A percentile compares a stretch with the other conserved stretches of the same genome.
phyloP scores from a whole-genome alignment of 1,284 basidiomycete species.

The Cryptococcus sp. region DNA sequence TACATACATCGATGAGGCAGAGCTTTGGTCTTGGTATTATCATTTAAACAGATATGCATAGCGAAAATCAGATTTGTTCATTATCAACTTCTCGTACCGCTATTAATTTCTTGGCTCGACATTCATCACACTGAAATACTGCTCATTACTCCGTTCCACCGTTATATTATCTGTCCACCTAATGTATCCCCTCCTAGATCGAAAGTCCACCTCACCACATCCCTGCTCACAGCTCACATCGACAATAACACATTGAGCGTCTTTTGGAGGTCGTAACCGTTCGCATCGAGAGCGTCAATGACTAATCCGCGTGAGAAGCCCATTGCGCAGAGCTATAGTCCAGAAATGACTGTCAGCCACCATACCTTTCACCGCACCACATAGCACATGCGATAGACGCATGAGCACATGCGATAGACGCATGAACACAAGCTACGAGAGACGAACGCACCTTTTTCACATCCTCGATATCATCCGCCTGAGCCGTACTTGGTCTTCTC shows the following conservation, averaged over 20 bases:
- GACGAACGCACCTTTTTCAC: conserved; percentile 48
- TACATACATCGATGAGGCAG: no score
- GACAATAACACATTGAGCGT: conserved; percentile 49
- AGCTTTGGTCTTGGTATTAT: no score
- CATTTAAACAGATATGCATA: no score
- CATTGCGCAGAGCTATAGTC: conserved; percentile 48
- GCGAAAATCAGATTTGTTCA: no score
- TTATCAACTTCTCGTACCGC: no score
- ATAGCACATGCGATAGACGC: background rate
- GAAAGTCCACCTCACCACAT: background rate
- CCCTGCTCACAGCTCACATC: background rate
- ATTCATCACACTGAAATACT: no score
- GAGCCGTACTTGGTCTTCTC: conserved; percentile 38
- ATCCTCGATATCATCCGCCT: conserved; percentile 52
- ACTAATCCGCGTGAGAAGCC: conserved; percentile 49
- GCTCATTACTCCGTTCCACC: no score
- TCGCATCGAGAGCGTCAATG: conserved; percentile 51
- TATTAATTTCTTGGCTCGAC: no score
- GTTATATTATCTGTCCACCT: no score
- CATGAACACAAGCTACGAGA: background rate
- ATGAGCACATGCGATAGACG: background rate
- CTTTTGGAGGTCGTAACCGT: conserved; percentile 53
- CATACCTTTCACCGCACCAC: background rate
- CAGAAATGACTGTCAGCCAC: background rate
- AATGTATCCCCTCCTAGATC: no score